These are phyloP conservation scores for Brettanomyces bruxellensis DNA, from an alignment of 805 yeast species.

Conservation along the genomic window DNA sequence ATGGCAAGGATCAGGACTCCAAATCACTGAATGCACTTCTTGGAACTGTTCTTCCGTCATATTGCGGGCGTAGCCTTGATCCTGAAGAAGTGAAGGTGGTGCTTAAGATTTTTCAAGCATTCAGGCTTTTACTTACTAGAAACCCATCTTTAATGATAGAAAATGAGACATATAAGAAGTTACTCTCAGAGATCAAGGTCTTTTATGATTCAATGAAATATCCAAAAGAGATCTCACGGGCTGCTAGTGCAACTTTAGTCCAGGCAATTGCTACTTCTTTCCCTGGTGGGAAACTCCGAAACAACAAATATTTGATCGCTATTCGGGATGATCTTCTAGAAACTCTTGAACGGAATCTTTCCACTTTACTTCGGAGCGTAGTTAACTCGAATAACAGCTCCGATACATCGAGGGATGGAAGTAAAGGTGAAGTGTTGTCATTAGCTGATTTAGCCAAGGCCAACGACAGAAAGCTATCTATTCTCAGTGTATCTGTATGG, in stretches of 20 bases:
- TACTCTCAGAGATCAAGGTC: conserved; percentile 13
- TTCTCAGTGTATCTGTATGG: conserved; percentile 19
- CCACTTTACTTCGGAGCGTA: conserved; percentile 15
- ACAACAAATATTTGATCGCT: conserved; percentile 14
- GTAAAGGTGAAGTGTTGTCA: conserved; percentile 8
- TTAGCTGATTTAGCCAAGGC: conserved; percentile 9
- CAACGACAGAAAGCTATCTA: conserved; percentile 15
- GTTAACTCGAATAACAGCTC: conserved; percentile 12
- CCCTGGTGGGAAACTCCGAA: conserved; percentile 14
- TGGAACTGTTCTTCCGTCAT: conserved; percentile 21
- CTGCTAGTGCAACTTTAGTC: conserved; percentile 15
- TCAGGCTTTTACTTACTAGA: conserved; percentile 14
- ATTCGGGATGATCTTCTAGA: conserved; percentile 15
- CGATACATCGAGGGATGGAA: not conserved
- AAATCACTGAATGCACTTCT: conserved; percentile 23
- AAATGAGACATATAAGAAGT: conserved; percentile 9
- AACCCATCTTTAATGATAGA: conserved; percentile 19
- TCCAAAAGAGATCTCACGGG: conserved; percentile 12
- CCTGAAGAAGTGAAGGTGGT: conserved; percentile 13
- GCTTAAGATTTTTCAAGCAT: conserved; percentile 21
- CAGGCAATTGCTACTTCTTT: conserved; percentile 13
- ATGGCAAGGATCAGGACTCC: conserved; percentile 18
- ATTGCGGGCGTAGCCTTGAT: conserved; percentile 7
- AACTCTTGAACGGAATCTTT: conserved; percentile 14
- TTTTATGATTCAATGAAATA: conserved; percentile 21